Evolutionary conservation across 371 early-diverging fungal species (phyloP).

Genomic region (Mortierella sp.): DNA sequence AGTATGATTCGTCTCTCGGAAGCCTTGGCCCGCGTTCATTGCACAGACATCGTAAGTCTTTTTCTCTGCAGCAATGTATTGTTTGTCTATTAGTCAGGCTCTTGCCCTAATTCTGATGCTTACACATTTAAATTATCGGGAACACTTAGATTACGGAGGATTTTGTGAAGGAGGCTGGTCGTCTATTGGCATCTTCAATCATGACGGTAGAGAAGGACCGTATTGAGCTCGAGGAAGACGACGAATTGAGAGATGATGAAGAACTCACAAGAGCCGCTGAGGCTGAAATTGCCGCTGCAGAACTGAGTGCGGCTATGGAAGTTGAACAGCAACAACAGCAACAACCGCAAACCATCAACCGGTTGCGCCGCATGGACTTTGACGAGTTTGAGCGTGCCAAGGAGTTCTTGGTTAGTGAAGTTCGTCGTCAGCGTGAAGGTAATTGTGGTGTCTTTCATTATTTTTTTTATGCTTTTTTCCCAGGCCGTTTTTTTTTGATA

Average conservation of each 20-base stretch:
- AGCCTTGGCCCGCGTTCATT: slow-evolving; percentile 95
- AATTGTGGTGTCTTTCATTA: slow-evolving; percentile 30
- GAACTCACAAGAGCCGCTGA: slow-evolving; percentile 31
- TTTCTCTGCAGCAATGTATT: too few species aligned
- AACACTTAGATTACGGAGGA: slow-evolving; percentile 66
- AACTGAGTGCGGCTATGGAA: slow-evolving; percentile 47
- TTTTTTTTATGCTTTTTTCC: slow-evolving; percentile 1
- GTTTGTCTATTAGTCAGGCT: too few species aligned
- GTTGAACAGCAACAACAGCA: slow-evolving; percentile 32
- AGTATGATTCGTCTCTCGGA: slow-evolving; percentile 98
- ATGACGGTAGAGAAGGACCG: slow-evolving; percentile 94
- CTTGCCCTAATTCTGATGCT: background rate
- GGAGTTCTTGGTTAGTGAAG: slow-evolving; percentile 72
- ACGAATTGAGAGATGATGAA: slow-evolving; percentile 52
- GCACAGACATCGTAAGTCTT: slow-evolving; percentile 71
- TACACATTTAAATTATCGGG: background rate
- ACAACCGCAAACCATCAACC: slow-evolving; percentile 12
- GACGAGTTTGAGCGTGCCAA: slow-evolving; percentile 86
- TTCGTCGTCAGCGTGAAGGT: slow-evolving; percentile 62
- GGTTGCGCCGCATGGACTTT: slow-evolving; percentile 64
- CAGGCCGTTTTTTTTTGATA: background rate
- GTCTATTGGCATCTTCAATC: slow-evolving; percentile 92
- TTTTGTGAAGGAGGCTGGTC: slow-evolving; percentile 94
- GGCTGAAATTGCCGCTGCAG: slow-evolving; percentile 20
- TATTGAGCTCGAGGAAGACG: slow-evolving; percentile 76